These are phyloP conservation scores for Pythium aquatile DNA, from an alignment of 352 stramenopile genomes.

Conservation along the genomic window DNA sequence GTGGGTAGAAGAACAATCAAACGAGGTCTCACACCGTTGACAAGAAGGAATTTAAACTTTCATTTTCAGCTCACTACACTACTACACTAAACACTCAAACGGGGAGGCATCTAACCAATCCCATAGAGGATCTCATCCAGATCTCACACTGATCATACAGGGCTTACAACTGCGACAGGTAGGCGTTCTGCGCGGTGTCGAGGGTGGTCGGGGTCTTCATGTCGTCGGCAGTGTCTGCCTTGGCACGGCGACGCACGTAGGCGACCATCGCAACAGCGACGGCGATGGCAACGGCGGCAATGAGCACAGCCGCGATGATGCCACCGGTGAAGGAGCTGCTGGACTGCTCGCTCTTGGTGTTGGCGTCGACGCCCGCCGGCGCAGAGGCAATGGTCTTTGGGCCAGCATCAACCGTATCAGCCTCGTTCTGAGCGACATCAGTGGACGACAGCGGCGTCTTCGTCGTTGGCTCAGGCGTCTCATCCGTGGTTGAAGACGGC, in stretches of 20 bases:
- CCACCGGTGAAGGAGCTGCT: constrained; percentile 5
- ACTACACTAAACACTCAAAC: not conserved
- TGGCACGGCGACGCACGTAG: constrained; percentile 7
- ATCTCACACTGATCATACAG: too few relatives aligned
- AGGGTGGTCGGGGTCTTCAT: constrained; percentile 16
- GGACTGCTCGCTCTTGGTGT: constrained; percentile 7
- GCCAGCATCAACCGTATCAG: constrained; percentile 2
- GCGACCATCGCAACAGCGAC: constrained; percentile 9
- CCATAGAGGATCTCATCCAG: not conserved
- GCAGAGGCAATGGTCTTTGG: constrained; percentile 7
- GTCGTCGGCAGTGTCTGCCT: constrained; percentile 11
- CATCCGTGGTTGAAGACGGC: not conserved
- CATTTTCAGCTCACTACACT: too few relatives aligned
- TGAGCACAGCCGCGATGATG: constrained; percentile 12
- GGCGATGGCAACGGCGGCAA: constrained; percentile 7
- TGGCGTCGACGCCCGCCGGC: constrained; percentile 1
- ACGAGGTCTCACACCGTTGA: too few relatives aligned
- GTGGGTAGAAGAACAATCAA: too few relatives aligned
- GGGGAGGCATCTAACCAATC: not conserved
- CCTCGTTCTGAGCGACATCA: constrained; percentile 4
- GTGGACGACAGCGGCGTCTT: not conserved
- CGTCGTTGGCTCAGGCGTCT: constrained; percentile 4
- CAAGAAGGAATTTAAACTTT: too few relatives aligned
- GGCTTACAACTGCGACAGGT: constrained; percentile 19
- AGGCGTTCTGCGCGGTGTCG: constrained; percentile 12